Evolutionary conservation across 1,139 yeast genomes (phyloP).

Genomic region (Insectozyma bohioensis): DNA sequence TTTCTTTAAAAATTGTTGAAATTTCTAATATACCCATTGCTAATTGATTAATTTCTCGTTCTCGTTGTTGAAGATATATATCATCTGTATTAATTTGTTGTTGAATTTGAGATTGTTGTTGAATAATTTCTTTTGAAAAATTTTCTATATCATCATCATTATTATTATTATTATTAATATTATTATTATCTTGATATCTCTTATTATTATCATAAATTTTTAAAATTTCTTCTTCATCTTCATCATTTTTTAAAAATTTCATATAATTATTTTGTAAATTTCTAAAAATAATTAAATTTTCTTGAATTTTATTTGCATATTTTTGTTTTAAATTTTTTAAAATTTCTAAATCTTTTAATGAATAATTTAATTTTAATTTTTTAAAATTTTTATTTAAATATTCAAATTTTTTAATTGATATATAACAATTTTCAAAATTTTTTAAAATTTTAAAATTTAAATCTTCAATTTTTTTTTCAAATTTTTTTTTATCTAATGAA

Average conservation of each 20-base stretch:
- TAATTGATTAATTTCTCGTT: constrained; percentile 81
- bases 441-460: constrained; percentile 72
- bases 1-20: constrained; percentile 87
- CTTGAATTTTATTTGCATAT: constrained; percentile 83
- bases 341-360: constrained; percentile 58
- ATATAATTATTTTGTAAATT: constrained; percentile 87
- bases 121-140: constrained; percentile 41
- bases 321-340: constrained; percentile 79
- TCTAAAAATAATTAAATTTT: constrained; percentile 71
- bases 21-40: constrained; percentile 95
- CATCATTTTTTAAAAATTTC: constrained; percentile 71
- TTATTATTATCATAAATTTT: background rate
- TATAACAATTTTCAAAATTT: constrained; percentile 74
- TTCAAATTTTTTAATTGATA: constrained; percentile 68
- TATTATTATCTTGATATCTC: background rate
- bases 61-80: constrained; percentile 65
- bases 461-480: constrained; percentile 69
- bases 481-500: constrained; percentile 72
- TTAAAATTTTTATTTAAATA: constrained; percentile 41
- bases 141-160: constrained; percentile 32
- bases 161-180: background rate
- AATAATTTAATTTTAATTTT: constrained; percentile 34
- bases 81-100: constrained; percentile 32
- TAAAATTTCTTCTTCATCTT: constrained; percentile 37
- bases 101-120: constrained; percentile 32